These are phyloP conservation scores for Actinomucor elegans DNA, from an alignment of 371 early-diverging fungal genomes.

Conservation along the genomic window DNA sequence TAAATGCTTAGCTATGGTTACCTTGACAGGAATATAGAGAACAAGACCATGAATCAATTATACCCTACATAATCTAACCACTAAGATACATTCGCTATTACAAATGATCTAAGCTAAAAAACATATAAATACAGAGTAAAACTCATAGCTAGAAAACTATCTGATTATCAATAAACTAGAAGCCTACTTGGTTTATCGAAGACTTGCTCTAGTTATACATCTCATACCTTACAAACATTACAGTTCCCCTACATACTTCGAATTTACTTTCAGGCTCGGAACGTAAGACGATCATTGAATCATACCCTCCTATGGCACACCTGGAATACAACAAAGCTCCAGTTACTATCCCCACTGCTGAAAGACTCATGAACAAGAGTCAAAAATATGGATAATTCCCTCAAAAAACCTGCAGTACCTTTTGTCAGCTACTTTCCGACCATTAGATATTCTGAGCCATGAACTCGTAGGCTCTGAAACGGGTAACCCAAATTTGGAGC, in stretches of 20 bases:
- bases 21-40: too few relatives aligned
- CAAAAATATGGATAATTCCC: constrained; percentile 4
- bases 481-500: not conserved
- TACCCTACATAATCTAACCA: too few relatives aligned
- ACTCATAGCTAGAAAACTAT: too few relatives aligned
- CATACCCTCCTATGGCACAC: constrained; percentile 4
- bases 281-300: constrained; percentile 7
- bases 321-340: constrained; percentile 16
- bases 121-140: too few relatives aligned
- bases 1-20: too few relatives aligned
- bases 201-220: too few relatives aligned
- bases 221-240: too few relatives aligned
- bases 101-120: too few relatives aligned
- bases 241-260: not conserved
- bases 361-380: not conserved
- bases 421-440: not conserved
- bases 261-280: not conserved
- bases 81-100: too few relatives aligned
- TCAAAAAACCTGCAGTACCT: constrained; percentile 15
- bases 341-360: constrained; percentile 8
- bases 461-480: not conserved
- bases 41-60: too few relatives aligned
- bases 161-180: too few relatives aligned
- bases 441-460: not conserved
- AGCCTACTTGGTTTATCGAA: too few relatives aligned